Evolutionary conservation across 305 asterid genomes (phyloP), one percentile per base, ranked within the genome.

Genomic region (Euphrasia arctica): DNA sequence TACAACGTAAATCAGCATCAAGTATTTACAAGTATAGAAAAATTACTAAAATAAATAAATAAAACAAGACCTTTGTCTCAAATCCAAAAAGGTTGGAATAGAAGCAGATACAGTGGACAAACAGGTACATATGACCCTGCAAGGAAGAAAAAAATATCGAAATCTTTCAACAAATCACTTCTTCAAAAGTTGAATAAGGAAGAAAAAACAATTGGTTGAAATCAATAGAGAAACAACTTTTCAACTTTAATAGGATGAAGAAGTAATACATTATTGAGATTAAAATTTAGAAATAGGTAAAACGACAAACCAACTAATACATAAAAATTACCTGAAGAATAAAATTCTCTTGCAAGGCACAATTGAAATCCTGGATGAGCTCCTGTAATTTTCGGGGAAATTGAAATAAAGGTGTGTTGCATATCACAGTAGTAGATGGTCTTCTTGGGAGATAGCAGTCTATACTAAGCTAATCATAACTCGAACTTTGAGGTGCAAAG

Each of bases 61-160:
- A 58, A 64, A 63, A 69, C 29, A 71, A 70, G 60, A 90, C 99
- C 99, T 88, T 94, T 49, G 99, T 94, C 88, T 94, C 99, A 77
- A 83, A 94, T 65, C 99, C 97, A 65, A 94, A 91, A 39, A 94
- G 80, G 78, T 94, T 94, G 74, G 99, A 91, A 68, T 94, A 94
- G 74, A 94, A 94, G 95, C 99, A 94, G 70, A 94, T 77, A 68
- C 62, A 65, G 82, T 76, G 95, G 34, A 63, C 95, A 82, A 94
- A 94, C 32, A 94, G 74, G 70, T 94, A 94, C 87, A 94, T 86
- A 67, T 94, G 99, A 72, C 99, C 99, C 99, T 94, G 91, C 82
- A 83, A 84, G 71, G 68, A 78, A 51, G 66, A 72, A 29, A 54
- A 29, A 59, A 64, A 49, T 25, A 25, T 13, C 43, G 25, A 63